These are phyloP conservation scores for Fusarium secorum DNA, from an alignment of 2,329 filamentous ascomycete genomes.

Conservation along the genomic window DNA sequence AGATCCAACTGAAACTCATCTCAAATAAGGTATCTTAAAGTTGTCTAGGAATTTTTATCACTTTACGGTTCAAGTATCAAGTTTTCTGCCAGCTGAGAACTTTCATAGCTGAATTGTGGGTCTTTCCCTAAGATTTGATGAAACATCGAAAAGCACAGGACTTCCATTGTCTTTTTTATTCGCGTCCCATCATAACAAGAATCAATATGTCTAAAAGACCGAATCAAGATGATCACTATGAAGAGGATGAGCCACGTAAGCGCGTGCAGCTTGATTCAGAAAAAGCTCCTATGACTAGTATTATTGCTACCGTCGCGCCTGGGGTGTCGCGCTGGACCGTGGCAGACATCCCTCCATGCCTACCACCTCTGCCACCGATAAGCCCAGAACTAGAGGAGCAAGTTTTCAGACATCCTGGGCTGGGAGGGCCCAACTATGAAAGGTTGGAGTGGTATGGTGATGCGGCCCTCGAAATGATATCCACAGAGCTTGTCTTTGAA, in stretches of 20 bases:
- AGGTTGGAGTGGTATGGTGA: constrained; percentile 90
- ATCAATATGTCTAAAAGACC: constrained; percentile 15
- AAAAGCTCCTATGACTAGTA: background rate
- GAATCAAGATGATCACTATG: background rate
- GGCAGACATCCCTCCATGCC: constrained; percentile 54
- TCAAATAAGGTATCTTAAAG: background rate
- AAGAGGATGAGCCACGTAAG: constrained; percentile 24
- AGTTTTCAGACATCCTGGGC: constrained; percentile 72
- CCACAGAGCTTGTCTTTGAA: constrained; percentile 77
- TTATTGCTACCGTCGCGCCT: constrained; percentile 10
- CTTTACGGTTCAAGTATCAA: background rate
- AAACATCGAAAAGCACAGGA: background rate
- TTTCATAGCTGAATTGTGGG: background rate
- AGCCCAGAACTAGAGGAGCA: constrained; percentile 67
- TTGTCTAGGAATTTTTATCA: background rate
- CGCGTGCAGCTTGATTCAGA: constrained; percentile 18
- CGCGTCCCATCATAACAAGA: background rate
- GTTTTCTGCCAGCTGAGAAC: background rate
- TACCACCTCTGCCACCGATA: constrained; percentile 69
- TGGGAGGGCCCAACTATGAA: constrained; percentile 68
- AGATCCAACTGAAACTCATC: background rate
- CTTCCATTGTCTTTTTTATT: background rate
- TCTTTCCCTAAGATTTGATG: background rate
- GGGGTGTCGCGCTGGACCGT: constrained; percentile 54
- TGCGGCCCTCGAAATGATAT: constrained; percentile 80